Base-by-base conservation (phyloP, 1,284 basidiomycete species). In the Irpex sp. region DNA sequence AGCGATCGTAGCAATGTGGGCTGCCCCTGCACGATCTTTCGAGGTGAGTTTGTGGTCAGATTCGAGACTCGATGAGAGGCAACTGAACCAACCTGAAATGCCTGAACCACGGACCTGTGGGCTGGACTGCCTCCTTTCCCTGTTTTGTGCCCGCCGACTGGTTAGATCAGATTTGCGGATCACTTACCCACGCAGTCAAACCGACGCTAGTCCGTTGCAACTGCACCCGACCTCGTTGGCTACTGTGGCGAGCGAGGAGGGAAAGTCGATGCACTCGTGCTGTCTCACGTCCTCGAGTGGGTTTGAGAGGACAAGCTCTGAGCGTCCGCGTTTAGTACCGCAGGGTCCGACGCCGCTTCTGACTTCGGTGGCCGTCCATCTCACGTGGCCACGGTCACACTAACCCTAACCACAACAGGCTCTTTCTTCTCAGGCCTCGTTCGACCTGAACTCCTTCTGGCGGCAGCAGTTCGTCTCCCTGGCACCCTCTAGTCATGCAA, bases 401-500 rank as follows among this genome's bases (percentile, higher is more conserved):
- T 35, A 39, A 46, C 63, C 55, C 60, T 64, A 61, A 58, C 63
- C 60, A n/a, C 26, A 61, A 59, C 33, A n/a, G 55, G 60, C 37
- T 17, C 6, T 46, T 61, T 59, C 3, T 57, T 64, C 63, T 57
- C 63, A 64, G 50, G 56, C 8, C 19, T 9, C 21, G 7, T 9
- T 5, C 53, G 37, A 21, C 19, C n/a, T 49, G 17, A 15, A 49
- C 46, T 49, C 46, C 15, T 19, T 19, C 46, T 49, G 46, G 17
- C 17, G 17, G 46, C 13, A 49, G 17, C 39, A 26, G 9, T 17
- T 15, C 57, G 35, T 17, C 11, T 15, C 39, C 15, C 57, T 17
- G 7, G 13, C 36, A 19, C 7, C 21, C 46, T 11, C 43, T 15
- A 26, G 26, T 26, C 26, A 26, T 26, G 26, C 26, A 58, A 9